Evolutionary conservation across 2,329 filamentous ascomycete genomes (phyloP).

Genomic region (Diaporthe sp.): DNA sequence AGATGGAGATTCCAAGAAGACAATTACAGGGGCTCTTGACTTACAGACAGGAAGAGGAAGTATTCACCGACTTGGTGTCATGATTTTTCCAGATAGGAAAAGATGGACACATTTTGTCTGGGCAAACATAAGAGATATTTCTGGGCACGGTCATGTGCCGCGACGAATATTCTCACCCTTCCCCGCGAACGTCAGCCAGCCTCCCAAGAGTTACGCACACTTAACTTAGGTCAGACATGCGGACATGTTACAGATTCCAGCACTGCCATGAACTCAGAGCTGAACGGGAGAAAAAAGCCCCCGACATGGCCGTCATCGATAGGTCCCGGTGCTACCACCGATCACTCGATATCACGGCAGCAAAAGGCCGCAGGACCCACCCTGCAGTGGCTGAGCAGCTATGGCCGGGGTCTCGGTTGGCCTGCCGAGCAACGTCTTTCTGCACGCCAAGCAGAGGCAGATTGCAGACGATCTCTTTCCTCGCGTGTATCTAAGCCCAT

Average conservation of each 20-base stretch:
- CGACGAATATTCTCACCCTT: not conserved
- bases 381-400: slow-evolving; percentile 20
- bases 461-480: not conserved
- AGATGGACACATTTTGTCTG: not conserved
- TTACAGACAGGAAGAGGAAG: not conserved
- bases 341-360: slow-evolving; percentile 31
- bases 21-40: not conserved
- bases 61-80: not conserved
- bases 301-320: slow-evolving; percentile 8
- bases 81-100: not conserved
- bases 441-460: not conserved
- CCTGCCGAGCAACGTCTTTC: slow-evolving; percentile 14
- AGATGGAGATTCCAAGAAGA: not conserved
- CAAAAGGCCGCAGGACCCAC: slow-evolving; percentile 31
- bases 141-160: not conserved
- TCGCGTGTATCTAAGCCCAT: not conserved
- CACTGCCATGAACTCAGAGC: slow-evolving; percentile 41
- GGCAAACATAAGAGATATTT: not conserved
- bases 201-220: not conserved
- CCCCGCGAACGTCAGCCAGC: not conserved
- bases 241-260: slow-evolving; percentile 42
- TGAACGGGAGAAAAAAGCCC: not conserved
- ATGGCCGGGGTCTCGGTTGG: slow-evolving; percentile 17
- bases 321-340: not conserved
- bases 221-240: not conserved